Evolutionary conservation across 1,284 basidiomycete genomes (phyloP), one percentile per base, ranked within the genome.

Genomic region (Laetiporus sulphureus): DNA sequence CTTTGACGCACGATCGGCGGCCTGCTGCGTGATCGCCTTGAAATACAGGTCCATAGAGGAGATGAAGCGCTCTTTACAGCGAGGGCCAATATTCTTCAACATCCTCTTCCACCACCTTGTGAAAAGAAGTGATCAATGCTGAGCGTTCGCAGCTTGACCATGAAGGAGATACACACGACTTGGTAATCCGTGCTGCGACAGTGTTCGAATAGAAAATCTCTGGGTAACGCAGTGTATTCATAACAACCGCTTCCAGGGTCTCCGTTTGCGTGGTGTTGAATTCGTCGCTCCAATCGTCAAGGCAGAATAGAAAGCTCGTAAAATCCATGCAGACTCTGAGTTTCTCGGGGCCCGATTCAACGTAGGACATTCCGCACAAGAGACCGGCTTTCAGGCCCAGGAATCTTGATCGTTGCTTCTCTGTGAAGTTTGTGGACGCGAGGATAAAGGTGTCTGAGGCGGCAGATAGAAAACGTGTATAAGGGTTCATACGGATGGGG

Each of bases 1-100:
- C 21, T 55, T 43, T 8, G 54, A 39, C 4, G 56, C 57, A 2
- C 71, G 58, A 47, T 72, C 68, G 2, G 51, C 50, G 2, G 71
- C 71, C 50, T 74, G 62, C 37, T 65, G 54, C 24, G 66, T 62
- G 21, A 72, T 63, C 4, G 68, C 51, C 18, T 67, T 55, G 34
- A 64, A 58, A 47, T 71, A 74, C 12, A 46, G 47, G 21, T 55
- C 53, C 44, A 71, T 67, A 21, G 55, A 58, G 6, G 62, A 51
- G 32, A 72, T 52, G 43, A 74, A 68, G 36, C 62, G 66, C 19
- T 60, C 51, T 33, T 61, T 60, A 15, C 66, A 57, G 7, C 53
- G 52, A 0, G 59, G 53, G 18, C 59, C 65, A 10, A 65, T 60
- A 3, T 49, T 61, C 40, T 59, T 50, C 1, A 62, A 55, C 6